Evolutionary conservation across 176 grass and related monocot species (phyloP).

Genomic region (Chloris gayana): DNA sequence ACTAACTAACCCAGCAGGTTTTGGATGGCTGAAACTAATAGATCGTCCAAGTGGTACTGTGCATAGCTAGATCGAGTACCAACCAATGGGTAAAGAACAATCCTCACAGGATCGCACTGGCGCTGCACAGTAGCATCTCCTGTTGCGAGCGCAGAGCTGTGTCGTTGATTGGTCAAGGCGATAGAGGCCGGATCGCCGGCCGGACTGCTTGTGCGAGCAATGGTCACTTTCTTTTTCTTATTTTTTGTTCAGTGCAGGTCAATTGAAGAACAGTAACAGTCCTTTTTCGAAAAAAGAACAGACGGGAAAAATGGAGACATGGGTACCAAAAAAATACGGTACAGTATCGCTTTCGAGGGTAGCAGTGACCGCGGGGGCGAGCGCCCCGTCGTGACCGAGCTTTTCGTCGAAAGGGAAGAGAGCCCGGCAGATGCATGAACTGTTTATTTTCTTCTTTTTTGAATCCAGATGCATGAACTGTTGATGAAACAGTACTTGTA

Average conservation of each 20-base stretch:
- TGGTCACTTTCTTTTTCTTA: background rate
- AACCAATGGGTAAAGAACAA: constrained; percentile 1
- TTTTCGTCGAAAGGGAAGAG: constrained; percentile 2
- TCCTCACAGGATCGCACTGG: background rate
- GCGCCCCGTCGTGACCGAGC: background rate
- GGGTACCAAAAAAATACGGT: no score
- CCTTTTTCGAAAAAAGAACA: background rate
- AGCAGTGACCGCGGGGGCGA: background rate
- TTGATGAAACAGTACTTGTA: background rate
- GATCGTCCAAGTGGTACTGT: background rate
- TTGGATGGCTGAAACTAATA: no score
- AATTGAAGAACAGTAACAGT: constrained; percentile 1
- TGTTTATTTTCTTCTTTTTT: no score
- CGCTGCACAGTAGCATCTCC: background rate
- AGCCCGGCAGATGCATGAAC: no score
- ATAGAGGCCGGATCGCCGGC: background rate
- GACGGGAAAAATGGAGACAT: background rate
- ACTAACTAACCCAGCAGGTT: no score
- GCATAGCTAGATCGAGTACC: background rate
- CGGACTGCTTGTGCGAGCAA: background rate
- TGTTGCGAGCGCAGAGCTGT: background rate
- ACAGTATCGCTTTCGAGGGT: background rate
- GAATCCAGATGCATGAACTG: no score
- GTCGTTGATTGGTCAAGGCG: background rate
- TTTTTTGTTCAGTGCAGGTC: background rate